These are phyloP conservation scores for Podaxis sp. DNA, from an alignment of 768 basidiomycete species.

Conservation along the genomic window DNA sequence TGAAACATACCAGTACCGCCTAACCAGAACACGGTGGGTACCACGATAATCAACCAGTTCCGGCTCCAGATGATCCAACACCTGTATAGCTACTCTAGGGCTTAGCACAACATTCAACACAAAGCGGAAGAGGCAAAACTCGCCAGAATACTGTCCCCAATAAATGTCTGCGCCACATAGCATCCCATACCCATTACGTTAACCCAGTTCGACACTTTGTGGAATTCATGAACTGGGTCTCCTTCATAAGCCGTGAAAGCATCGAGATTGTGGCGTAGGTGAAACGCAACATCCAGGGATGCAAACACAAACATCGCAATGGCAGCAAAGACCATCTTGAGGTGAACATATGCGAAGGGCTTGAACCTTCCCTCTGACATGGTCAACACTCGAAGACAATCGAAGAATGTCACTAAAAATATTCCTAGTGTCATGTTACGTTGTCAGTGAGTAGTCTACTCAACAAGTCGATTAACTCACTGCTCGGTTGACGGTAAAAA, in stretches of 20 bases:
- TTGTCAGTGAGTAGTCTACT: neutral
- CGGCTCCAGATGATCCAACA: constrained; percentile 38
- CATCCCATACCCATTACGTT: constrained; percentile 42
- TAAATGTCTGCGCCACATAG: constrained; percentile 42
- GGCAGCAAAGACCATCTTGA: constrained; percentile 37
- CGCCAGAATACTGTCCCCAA: constrained; percentile 45
- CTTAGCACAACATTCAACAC: neutral
- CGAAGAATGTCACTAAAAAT: constrained; percentile 37
- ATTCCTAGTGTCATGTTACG: constrained; percentile 26
- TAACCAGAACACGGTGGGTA: constrained; percentile 35
- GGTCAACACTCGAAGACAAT: constrained; percentile 35
- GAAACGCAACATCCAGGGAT: constrained; percentile 42
- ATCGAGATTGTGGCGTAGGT: constrained; percentile 41
- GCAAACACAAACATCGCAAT: constrained; percentile 40
- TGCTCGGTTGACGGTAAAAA: neutral
- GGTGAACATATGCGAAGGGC: constrained; percentile 25
- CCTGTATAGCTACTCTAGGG: constrained; percentile 31
- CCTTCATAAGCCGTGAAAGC: constrained; percentile 37
- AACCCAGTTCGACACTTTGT: constrained; percentile 36
- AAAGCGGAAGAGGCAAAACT: neutral
- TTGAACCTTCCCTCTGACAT: constrained; percentile 31
- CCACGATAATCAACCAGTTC: constrained; percentile 29
- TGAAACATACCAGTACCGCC: constrained; percentile 30
- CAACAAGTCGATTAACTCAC: neutral
- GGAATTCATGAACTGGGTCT: constrained; percentile 33